Base-by-base conservation (phyloP, 441 rosid species). In the Adansonia rubrostipa region DNA sequence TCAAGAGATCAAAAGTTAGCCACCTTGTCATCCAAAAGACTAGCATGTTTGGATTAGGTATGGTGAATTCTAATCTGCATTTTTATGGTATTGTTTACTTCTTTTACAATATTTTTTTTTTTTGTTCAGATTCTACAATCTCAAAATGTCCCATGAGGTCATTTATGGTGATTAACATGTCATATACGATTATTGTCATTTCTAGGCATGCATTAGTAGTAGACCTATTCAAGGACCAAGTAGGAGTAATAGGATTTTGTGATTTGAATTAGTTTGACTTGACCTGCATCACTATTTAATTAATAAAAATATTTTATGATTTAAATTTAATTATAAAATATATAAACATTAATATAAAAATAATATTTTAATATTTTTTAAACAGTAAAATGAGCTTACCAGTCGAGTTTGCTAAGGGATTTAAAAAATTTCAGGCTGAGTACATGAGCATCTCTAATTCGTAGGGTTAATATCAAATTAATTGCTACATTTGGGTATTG, bases 1-100 rank as follows among this genome's bases (percentile, higher is more conserved):
- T 92, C 84, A 85, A 89, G 83, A 86, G 97, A 83, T 90, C 94
- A 6, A 87, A 88, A 89, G 86, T 92, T 48, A 74, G 88, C 60
- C 87, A 63, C 36, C 36, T 92, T 70, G 15, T 78, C 53, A 61
- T 89, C 65, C 99, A 96, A 82, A 89, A 90, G 85, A 92, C 93
- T 6, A 94, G 99, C 87, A 96, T 96, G 97, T 79, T 96, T 81
- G 99, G 99, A 77, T 83, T 96, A 71, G 99, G 99, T 96, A 90
- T n/a, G 20, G 2, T 76, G 77, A 74, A 22, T 6, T 72, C 54
- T 17, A 9, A 70, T 71, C 63, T 15, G 9, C 42, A 45, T 57
- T 15, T 20, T 9, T 57, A 5, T 53, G 19, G 13, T 63, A 66
- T 64, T 71, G 44, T 10, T 75, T 73, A 13, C 57, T 15, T 76